Conservation (phyloP, 805 yeast species). For the Torulaspora indica region DNA sequence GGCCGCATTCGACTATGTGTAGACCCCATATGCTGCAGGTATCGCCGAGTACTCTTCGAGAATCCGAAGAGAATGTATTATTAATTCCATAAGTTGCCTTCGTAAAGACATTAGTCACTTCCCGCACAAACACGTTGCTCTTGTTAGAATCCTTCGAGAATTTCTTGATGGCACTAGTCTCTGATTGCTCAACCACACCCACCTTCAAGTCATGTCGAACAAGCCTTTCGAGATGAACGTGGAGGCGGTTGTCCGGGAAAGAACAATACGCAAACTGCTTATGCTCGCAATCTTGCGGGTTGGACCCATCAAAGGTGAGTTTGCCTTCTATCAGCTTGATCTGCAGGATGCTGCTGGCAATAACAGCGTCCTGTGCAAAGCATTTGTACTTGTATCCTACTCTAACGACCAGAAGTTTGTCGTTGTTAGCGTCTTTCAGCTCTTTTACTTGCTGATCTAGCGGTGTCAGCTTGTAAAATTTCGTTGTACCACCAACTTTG, state of each 20-base stretch:
- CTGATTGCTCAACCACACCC: constrained; percentile 82
- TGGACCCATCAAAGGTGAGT: constrained; percentile 46
- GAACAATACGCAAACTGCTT: constrained; percentile 75
- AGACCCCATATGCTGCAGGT: constrained; percentile 32
- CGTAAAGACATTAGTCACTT: constrained; percentile 69
- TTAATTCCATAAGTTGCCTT: constrained; percentile 63
- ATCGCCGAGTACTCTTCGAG: constrained; percentile 26
- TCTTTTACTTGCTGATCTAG: constrained; percentile 72
- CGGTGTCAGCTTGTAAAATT: constrained; percentile 52
- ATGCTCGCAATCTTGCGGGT: constrained; percentile 46
- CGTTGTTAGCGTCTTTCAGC: constrained; percentile 55
- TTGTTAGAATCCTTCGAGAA: constrained; percentile 40
- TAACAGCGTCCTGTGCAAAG: constrained; percentile 77
- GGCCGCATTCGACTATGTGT: background rate
- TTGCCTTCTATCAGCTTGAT: constrained; percentile 73
- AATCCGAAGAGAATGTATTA: constrained; percentile 48
- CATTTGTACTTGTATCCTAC: constrained; percentile 91
- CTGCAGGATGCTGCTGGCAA: constrained; percentile 60
- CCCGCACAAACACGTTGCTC: constrained; percentile 58
- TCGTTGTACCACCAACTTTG: background rate
- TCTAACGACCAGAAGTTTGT: constrained; percentile 73
- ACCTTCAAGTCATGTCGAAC: constrained; percentile 71
- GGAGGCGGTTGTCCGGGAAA: constrained; percentile 73
- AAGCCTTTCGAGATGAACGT: constrained; percentile 69
- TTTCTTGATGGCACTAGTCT: constrained; percentile 69